Conservation (phyloP, 1,139 yeast species). For the Lodderomyces parapsilosis region DNA sequence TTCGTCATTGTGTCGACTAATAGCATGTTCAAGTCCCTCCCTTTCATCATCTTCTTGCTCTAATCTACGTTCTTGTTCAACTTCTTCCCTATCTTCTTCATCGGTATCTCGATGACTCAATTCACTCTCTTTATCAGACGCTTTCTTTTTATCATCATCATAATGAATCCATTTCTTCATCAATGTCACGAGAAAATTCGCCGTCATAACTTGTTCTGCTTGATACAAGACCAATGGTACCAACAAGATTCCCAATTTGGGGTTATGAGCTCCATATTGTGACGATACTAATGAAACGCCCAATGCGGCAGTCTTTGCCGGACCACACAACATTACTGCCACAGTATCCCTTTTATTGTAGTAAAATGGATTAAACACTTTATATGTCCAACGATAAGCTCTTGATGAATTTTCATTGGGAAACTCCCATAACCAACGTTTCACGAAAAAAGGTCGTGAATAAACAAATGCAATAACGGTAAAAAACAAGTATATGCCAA, state of each 20-base stretch:
- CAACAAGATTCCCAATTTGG: constrained; percentile 65
- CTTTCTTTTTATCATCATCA: constrained; percentile 23
- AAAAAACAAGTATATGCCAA: constrained; percentile 75
- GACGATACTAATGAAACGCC: constrained; percentile 82
- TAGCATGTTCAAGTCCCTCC: neutral
- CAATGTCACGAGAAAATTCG: constrained; percentile 63
- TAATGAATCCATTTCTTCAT: constrained; percentile 66
- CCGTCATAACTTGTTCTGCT: constrained; percentile 80
- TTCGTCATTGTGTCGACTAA: neutral
- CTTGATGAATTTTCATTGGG: constrained; percentile 47
- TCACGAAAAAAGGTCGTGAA: constrained; percentile 62
- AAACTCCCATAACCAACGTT: constrained; percentile 37
- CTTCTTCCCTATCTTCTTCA: constrained; percentile 5
- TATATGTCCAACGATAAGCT: constrained; percentile 40
- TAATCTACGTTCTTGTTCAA: constrained; percentile 1
- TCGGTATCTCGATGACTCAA: constrained; percentile 3
- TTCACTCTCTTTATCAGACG: constrained; percentile 14
- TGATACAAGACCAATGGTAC: constrained; percentile 85
- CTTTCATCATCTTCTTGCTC: constrained; percentile 3
- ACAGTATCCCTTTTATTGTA: constrained; percentile 72
- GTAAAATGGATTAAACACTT: constrained; percentile 61
- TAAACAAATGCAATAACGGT: constrained; percentile 57
- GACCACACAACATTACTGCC: constrained; percentile 81
- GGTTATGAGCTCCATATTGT: constrained; percentile 68
- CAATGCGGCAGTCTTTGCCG: constrained; percentile 89